phyloP scores from a whole-genome alignment of 1,284 basidiomycete species.

The Mycena citricolor region DNA sequence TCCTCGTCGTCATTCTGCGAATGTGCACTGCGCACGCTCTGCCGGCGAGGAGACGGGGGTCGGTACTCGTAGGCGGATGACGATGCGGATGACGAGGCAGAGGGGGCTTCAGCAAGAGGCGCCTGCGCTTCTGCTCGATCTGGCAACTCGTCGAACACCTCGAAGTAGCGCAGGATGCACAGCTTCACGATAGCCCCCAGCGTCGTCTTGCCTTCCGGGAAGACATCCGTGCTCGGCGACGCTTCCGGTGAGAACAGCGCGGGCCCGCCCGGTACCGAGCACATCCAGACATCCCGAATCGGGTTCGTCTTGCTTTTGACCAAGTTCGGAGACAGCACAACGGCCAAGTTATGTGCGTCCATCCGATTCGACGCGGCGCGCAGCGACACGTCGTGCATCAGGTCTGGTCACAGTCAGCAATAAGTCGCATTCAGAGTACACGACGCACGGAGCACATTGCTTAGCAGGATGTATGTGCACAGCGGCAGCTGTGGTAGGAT shows the following conservation, averaged over 20 bases:
- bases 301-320: constrained; percentile 63
- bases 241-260: too few relatives aligned
- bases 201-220: constrained; percentile 53
- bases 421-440: constrained; percentile 3
- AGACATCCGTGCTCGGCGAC: constrained; percentile 27
- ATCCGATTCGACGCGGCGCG: constrained; percentile 68
- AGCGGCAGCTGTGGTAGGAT: constrained; percentile 66
- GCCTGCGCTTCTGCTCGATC: constrained; percentile 63
- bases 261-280: constrained; percentile 52
- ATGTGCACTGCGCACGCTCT: constrained; percentile 24
- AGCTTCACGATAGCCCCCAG: constrained; percentile 71
- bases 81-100: constrained; percentile 30
- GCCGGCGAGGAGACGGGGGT: constrained; percentile 24
- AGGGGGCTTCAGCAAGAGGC: neutral
- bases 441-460: constrained; percentile 67
- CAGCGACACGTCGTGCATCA: constrained; percentile 75
- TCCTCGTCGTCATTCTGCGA: constrained; percentile 51
- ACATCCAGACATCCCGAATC: constrained; percentile 71
- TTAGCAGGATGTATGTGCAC: constrained; percentile 73
- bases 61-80: constrained; percentile 24
- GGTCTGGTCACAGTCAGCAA: constrained; percentile 43
- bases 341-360: constrained; percentile 80
- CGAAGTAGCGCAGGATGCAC: constrained; percentile 81
- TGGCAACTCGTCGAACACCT: constrained; percentile 76
- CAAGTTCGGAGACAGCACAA: constrained; percentile 79